Percentiles rank a stretch among this genome's conserved stretches.
phyloP scores from a whole-genome alignment of 1,139 yeast species.

The Kazachstania sp. region DNA sequence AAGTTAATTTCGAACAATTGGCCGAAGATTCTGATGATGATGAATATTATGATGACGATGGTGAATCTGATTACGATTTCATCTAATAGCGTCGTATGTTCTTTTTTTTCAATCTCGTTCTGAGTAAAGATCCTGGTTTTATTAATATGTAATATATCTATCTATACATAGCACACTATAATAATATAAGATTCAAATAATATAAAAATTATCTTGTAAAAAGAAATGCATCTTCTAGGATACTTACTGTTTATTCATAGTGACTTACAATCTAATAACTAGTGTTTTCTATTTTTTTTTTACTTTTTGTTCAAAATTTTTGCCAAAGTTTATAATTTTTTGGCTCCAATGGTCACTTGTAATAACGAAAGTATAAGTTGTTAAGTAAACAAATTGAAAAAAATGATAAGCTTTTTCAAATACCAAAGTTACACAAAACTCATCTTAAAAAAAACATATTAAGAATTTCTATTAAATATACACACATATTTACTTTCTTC shows the following conservation, averaged over 20 bases:
- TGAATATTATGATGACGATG: slow-evolving; percentile 77
- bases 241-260: too few relatives aligned
- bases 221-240: too few relatives aligned
- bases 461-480: slow-evolving; percentile 1
- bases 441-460: neutral
- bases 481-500: slow-evolving; percentile 5
- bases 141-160: neutral
- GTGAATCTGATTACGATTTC: slow-evolving; percentile 40
- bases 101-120: neutral
- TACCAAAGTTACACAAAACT: neutral
- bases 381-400: neutral
- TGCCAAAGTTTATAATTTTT: neutral
- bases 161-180: too few relatives aligned
- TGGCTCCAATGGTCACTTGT: neutral
- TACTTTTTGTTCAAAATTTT: neutral
- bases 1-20: slow-evolving; percentile 92
- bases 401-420: neutral
- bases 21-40: slow-evolving; percentile 85
- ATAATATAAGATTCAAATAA: too few relatives aligned
- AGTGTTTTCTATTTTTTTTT: neutral
- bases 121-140: neutral
- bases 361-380: neutral
- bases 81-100: slow-evolving; percentile 19
- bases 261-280: too few relatives aligned
- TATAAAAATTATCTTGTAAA: too few relatives aligned